Conservation (phyloP, 495 filamentous ascomycete genomes). For the Clavariopsis aquatica region DNA sequence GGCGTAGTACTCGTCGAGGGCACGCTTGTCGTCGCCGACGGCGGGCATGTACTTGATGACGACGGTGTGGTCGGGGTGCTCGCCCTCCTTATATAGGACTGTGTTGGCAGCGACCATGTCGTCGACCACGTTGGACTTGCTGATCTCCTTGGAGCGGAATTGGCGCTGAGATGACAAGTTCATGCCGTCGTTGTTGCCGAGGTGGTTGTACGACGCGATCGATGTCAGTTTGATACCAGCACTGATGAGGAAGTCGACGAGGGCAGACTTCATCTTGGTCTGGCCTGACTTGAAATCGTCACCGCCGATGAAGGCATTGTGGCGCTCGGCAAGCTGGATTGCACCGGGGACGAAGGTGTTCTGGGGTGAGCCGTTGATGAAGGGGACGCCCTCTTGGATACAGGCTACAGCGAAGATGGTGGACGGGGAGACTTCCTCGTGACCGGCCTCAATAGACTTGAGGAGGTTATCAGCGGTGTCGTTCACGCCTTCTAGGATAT, state of each 20-base stretch:
- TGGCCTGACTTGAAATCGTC: conserved; percentile 99
- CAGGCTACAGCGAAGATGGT: conserved; percentile 94
- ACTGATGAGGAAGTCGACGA: conserved; percentile 98
- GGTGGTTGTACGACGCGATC: conserved; percentile 98
- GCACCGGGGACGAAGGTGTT: conserved; percentile 97
- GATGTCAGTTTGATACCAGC: conserved; percentile 99
- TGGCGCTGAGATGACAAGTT: conserved; percentile 96
- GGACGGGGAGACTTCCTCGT: conserved; percentile 88
- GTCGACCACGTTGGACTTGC: conserved; percentile 97
- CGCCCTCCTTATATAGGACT: conserved; percentile 80
- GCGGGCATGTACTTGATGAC: conserved; percentile 89
- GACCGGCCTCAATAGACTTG: conserved; percentile 79
- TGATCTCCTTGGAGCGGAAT: conserved; percentile 99
- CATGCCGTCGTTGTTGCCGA: conserved; percentile 99
- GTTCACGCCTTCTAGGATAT: conserved; percentile 85
- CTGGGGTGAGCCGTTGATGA: conserved; percentile 99
- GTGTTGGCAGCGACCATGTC: conserved; percentile 97
- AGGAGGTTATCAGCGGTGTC: conserved; percentile 94
- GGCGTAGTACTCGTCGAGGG: conserved; percentile 96
- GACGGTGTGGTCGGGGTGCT: conserved; percentile 52
- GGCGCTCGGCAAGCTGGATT: conserved; percentile 84
- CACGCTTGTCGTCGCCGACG: conserved; percentile 98
- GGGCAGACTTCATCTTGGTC: conserved; percentile 99
- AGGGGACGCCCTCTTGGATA: conserved; percentile 85
- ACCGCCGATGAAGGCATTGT: conserved; percentile 88